Conservation (phyloP, 257 asterid genomes). For the Solanum ossicruentum region DNA sequence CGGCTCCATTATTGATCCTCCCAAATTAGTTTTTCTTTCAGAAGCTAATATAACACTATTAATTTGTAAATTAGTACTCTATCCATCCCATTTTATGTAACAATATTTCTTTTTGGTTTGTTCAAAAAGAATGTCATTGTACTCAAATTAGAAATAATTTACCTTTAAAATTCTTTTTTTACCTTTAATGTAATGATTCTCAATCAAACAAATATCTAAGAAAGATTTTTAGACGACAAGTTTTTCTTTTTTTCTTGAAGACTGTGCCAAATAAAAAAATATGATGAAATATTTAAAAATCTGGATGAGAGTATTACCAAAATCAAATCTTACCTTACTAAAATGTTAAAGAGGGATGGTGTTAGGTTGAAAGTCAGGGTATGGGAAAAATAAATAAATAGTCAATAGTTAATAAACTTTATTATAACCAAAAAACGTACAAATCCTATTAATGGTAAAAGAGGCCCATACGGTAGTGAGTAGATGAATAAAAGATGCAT, state of each 20-base stretch:
- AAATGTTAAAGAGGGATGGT: background rate
- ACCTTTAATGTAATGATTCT: no score
- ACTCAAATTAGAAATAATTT: no score
- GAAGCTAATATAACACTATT: background rate
- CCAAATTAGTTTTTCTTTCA: background rate
- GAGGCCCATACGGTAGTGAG: background rate
- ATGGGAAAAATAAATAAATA: background rate
- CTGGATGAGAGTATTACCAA: background rate
- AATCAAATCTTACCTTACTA: background rate
- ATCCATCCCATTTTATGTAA: no score
- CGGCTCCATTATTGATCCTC: background rate
- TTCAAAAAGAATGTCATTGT: no score
- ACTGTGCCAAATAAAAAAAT: no score
- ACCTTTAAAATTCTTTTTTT: no score
- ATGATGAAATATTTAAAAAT: background rate
- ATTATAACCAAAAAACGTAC: background rate
- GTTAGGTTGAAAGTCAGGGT: background rate
- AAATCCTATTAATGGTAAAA: background rate
- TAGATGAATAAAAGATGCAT: background rate
- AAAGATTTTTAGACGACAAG: no score
- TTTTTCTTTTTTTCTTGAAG: no score
- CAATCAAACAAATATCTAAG: no score
- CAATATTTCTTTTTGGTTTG: no score
- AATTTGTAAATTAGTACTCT: background rate
- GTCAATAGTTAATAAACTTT: background rate